Conservation (phyloP, 805 yeast species). For the Metschnikowia dekortorum region DNA sequence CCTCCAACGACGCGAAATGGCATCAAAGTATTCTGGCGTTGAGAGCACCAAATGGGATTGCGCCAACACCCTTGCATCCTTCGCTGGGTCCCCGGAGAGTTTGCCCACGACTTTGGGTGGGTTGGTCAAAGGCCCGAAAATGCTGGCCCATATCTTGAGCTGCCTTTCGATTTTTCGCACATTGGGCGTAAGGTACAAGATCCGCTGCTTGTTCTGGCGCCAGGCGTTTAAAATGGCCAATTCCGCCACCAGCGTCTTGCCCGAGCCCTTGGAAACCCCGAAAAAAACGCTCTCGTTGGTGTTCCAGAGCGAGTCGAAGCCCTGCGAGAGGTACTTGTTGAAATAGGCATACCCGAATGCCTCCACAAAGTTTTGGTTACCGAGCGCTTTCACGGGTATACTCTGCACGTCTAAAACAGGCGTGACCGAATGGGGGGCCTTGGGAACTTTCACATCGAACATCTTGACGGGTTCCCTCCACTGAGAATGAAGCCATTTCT, state of each 20-base stretch:
- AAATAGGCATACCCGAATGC: conserved; percentile 50
- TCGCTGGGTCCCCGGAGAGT: conserved; percentile 47
- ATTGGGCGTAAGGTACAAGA: conserved; percentile 65
- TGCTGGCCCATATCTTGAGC: conserved; percentile 48
- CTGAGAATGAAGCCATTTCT: conserved; percentile 80
- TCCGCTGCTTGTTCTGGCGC: conserved; percentile 65
- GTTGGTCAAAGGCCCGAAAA: conserved; percentile 46
- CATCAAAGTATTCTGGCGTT: conserved; percentile 77
- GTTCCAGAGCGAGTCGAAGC: conserved; percentile 54
- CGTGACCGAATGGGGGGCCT: conserved; percentile 59
- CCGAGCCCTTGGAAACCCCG: conserved; percentile 73
- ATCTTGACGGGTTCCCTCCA: conserved; percentile 57
- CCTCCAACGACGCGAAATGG: conserved; percentile 76
- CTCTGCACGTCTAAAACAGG: conserved; percentile 49
- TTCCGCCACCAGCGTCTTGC: conserved; percentile 69
- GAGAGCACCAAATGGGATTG: conserved; percentile 64
- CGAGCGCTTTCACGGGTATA: conserved; percentile 46
- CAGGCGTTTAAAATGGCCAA: conserved; percentile 69
- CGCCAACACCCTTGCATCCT: conserved; percentile 54
- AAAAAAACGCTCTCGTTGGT: conserved; percentile 57
- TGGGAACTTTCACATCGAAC: conserved; percentile 51
- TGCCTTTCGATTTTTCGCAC: conserved; percentile 51
- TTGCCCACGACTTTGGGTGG: conserved; percentile 52
- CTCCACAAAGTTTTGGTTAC: conserved; percentile 42
- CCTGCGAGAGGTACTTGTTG: conserved; percentile 73